Evolutionary conservation across 2,329 filamentous ascomycete species (phyloP).

Genomic region (Epichloe aotearoae): DNA sequence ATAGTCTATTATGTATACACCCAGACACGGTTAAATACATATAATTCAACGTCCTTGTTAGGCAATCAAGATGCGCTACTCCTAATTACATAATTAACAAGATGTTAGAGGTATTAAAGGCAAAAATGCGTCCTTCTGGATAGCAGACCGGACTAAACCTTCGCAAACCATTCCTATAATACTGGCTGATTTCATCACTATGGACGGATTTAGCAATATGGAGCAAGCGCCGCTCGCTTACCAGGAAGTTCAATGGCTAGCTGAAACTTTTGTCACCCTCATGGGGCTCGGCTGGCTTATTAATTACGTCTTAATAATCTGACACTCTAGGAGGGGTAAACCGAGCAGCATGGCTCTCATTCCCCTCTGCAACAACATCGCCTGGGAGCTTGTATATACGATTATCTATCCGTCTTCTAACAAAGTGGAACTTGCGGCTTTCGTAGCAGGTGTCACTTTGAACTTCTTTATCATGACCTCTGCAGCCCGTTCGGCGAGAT

Average conservation of each 20-base stretch:
- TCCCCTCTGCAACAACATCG: slow-evolving; percentile 9
- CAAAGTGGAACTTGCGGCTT: slow-evolving; percentile 6
- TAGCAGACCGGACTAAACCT: not conserved
- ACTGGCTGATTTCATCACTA: not conserved
- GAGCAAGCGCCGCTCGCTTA: slow-evolving; percentile 5
- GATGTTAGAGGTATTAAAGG: not conserved
- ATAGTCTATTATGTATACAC: not conserved
- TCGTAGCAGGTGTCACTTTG: slow-evolving; percentile 4
- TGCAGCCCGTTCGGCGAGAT: slow-evolving; percentile 5
- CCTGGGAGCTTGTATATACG: slow-evolving; percentile 8
- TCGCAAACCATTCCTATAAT: not conserved
- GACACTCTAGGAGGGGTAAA: slow-evolving; percentile 4
- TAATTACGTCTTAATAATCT: slow-evolving; percentile 8
- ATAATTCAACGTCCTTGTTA: not conserved
- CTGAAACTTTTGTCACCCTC: slow-evolving; percentile 4
- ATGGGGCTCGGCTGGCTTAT: slow-evolving; percentile 9
- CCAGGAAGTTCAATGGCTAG: slow-evolving; percentile 6
- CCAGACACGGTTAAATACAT: not conserved
- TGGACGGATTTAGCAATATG: slow-evolving; percentile 7
- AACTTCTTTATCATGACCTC: slow-evolving; percentile 8
- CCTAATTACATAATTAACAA: not conserved
- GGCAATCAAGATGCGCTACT: not conserved
- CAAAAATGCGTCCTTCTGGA: not conserved
- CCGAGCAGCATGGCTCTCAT: slow-evolving; percentile 9
- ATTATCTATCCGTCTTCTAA: slow-evolving; percentile 6